phyloP scores from a whole-genome alignment of 768 basidiomycete genomes.

The Dendrothele bispora region DNA sequence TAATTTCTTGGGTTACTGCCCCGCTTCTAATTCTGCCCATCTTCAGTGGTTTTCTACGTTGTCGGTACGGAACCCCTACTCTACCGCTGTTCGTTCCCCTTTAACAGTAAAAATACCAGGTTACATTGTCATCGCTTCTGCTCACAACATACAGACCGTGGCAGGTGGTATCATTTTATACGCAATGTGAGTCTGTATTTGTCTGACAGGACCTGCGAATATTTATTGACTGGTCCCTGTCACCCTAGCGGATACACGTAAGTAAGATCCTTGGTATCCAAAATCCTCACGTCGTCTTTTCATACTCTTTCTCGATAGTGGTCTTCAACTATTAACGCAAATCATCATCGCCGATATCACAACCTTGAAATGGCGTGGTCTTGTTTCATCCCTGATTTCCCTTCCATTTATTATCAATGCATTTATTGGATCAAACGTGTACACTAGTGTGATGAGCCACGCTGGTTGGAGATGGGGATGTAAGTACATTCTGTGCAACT shows the following conservation, averaged over 20 bases:
- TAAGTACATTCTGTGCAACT: conserved; percentile 29
- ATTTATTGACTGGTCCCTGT: conserved; percentile 22
- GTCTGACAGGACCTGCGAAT: neutral
- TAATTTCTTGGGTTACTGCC: neutral
- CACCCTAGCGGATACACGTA: conserved; percentile 58
- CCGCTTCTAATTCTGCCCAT: neutral
- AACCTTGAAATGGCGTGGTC: conserved; percentile 55
- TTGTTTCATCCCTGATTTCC: conserved; percentile 46
- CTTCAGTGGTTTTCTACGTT: conserved; percentile 56
- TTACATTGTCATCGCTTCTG: conserved; percentile 54
- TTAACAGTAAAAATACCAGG: no score
- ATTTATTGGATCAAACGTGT: conserved; percentile 64
- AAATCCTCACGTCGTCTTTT: conserved; percentile 25
- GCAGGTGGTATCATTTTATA: conserved; percentile 60
- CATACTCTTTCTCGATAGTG: conserved; percentile 32
- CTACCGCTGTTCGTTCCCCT: neutral
- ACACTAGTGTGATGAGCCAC: conserved; percentile 38
- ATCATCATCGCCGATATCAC: conserved; percentile 66
- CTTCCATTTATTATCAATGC: conserved; percentile 61
- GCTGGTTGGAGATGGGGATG: conserved; percentile 72
- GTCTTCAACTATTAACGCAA: conserved; percentile 62
- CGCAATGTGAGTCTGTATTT: conserved; percentile 40
- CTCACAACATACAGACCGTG: conserved; percentile 42
- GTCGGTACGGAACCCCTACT: conserved; percentile 37
- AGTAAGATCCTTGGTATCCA: conserved; percentile 24